Conservation (phyloP, 2,329 filamentous ascomycete genomes). For the Penicillium sp. region DNA sequence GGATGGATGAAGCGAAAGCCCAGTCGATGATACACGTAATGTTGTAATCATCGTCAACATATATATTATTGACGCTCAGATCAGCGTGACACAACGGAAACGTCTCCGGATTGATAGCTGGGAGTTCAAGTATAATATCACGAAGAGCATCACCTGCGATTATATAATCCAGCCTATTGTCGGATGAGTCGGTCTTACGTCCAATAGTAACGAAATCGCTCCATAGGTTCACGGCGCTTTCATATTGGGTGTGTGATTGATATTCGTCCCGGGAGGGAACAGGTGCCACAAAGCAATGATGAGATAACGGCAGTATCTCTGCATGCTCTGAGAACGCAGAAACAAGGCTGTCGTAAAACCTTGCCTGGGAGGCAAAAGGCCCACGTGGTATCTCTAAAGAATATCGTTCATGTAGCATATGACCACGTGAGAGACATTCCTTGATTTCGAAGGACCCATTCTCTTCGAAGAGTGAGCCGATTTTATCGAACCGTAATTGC, state of each 20-base stretch:
- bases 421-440: conserved; percentile 1
- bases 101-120: neutral
- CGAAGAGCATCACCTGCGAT: conserved; percentile 21
- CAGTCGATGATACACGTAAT: conserved; percentile 1
- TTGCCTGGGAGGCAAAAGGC: neutral
- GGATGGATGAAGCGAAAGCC: neutral
- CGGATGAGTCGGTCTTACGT: conserved; percentile 19
- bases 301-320: conserved; percentile 15
- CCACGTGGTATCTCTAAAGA: neutral
- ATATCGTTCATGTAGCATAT: neutral
- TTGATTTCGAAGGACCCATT: neutral
- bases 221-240: conserved; percentile 21
- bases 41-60: neutral
- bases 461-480: neutral
- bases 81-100: neutral
- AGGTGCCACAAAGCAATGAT: conserved; percentile 20
- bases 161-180: conserved; percentile 30
- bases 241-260: conserved; percentile 12
- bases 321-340: conserved; percentile 6
- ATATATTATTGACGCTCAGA: neutral
- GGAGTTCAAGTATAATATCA: conserved; percentile 13
- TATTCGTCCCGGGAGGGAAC: conserved; percentile 15
- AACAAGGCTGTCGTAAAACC: neutral
- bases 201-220: conserved; percentile 28
- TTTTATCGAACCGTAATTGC: neutral